These are phyloP conservation scores for Amoebophrya sp. DNA, from an alignment of 169 alveolate species.

Conservation along the genomic window DNA sequence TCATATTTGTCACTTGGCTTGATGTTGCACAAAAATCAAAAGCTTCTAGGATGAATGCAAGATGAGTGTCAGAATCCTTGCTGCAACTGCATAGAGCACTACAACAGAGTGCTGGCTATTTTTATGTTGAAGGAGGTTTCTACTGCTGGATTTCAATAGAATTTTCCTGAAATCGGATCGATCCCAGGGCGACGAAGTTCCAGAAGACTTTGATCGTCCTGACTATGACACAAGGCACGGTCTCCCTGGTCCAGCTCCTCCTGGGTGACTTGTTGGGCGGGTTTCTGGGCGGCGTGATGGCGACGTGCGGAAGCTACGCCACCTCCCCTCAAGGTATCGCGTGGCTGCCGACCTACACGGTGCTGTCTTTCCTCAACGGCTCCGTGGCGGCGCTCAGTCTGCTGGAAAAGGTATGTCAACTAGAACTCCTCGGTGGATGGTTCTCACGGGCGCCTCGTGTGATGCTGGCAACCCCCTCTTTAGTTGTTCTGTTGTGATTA, in stretches of 20 bases:
- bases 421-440: too few relatives aligned
- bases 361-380: neutral
- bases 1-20: too few relatives aligned
- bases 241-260: neutral
- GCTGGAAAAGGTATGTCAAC: neutral
- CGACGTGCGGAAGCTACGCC: neutral
- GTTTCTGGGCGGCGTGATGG: neutral
- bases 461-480: neutral
- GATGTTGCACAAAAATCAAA: too few relatives aligned
- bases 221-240: neutral
- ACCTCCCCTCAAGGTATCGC: neutral
- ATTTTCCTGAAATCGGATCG: too few relatives aligned
- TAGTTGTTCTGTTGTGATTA: neutral
- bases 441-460: too few relatives aligned
- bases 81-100: too few relatives aligned
- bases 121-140: too few relatives aligned
- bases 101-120: too few relatives aligned
- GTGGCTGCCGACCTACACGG: conserved; percentile 21
- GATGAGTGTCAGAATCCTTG: too few relatives aligned
- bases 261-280: conserved; percentile 8
- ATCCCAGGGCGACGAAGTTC: conserved; percentile 9
- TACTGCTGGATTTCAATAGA: too few relatives aligned
- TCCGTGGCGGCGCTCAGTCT: neutral
- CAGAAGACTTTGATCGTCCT: neutral
- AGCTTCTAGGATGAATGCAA: too few relatives aligned